These are phyloP conservation scores for Quercus lobata DNA, from an alignment of 331 rosid genomes.

Conservation along the genomic window DNA sequence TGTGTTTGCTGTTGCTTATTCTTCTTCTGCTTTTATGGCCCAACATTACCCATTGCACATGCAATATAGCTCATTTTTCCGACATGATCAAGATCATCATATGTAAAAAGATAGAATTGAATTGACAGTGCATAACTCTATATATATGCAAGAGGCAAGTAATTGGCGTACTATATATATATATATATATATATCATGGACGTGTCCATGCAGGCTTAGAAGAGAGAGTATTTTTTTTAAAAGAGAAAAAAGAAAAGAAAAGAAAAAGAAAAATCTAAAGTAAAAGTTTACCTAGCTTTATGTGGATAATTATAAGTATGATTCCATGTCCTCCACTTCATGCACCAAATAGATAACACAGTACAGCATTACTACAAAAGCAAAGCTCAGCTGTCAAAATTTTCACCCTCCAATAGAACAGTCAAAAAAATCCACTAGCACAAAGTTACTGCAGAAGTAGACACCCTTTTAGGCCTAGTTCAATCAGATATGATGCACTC, in stretches of 20 bases:
- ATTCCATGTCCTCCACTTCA: conserved; percentile 34
- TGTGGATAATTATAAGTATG: background rate
- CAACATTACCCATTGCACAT: background rate
- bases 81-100: conserved; percentile 27
- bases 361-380: conserved; percentile 20
- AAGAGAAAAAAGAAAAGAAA: background rate
- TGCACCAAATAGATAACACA: conserved; percentile 20
- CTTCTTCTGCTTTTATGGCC: conserved; percentile 10
- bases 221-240: background rate
- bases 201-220: conserved; percentile 12
- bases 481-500: background rate
- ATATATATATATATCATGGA: background rate
- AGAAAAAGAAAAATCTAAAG: conserved; percentile 13
- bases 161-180: conserved; percentile 26
- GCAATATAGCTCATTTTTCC: conserved; percentile 29
- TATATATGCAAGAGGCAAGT: conserved; percentile 1
- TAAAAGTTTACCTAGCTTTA: background rate
- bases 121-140: conserved; percentile 1
- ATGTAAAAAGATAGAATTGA: conserved; percentile 26
- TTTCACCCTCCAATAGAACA: background rate
- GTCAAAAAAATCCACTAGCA: background rate
- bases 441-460: background rate
- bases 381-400: background rate
- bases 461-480: conserved; percentile 3
- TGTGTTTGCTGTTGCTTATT: conserved; percentile 19